phyloP scores from a whole-genome alignment of 495 filamentous ascomycete species.

The Podospora didyma region DNA sequence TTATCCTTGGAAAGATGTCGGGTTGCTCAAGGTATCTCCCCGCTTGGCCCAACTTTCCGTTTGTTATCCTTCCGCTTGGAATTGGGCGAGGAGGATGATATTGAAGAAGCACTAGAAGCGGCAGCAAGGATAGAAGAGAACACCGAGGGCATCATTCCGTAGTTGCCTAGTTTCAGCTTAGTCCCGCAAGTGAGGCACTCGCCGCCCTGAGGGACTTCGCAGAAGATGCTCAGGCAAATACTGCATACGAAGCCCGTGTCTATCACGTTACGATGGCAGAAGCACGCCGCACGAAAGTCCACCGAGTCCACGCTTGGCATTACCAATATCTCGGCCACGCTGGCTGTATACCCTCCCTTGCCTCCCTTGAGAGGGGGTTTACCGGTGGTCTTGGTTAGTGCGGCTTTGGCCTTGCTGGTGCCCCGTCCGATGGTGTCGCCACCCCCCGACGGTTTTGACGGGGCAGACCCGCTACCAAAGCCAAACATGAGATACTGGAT shows the following conservation, averaged over 20 bases:
- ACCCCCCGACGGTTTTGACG: background rate
- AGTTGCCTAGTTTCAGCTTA: conserved; percentile 68
- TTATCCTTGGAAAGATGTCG: too few relatives aligned
- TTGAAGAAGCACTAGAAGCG: background rate
- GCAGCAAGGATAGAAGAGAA: background rate
- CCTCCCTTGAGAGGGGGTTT: conserved; percentile 55
- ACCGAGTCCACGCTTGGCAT: conserved; percentile 80
- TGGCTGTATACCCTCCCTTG: conserved; percentile 33
- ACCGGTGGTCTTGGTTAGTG: background rate
- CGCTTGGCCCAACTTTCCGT: too few relatives aligned
- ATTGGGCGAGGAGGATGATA: conserved; percentile 3
- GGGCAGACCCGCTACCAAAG: conserved; percentile 52
- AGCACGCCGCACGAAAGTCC: conserved; percentile 95
- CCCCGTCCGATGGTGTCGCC: conserved; percentile 1
- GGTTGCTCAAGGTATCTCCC: too few relatives aligned
- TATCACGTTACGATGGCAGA: conserved; percentile 88
- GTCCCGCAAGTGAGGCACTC: conserved; percentile 91
- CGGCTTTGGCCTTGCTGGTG: background rate
- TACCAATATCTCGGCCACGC: conserved; percentile 47
- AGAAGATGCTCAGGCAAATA: conserved; percentile 80
- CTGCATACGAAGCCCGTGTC: conserved; percentile 94
- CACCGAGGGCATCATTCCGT: conserved; percentile 71
- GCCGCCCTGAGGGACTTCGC: conserved; percentile 46
- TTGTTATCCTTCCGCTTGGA: conserved; percentile 29
- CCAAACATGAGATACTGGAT: conserved; percentile 94